Conservation (phyloP, 2,329 filamentous ascomycete species). For the Hypoxylon sp. region DNA sequence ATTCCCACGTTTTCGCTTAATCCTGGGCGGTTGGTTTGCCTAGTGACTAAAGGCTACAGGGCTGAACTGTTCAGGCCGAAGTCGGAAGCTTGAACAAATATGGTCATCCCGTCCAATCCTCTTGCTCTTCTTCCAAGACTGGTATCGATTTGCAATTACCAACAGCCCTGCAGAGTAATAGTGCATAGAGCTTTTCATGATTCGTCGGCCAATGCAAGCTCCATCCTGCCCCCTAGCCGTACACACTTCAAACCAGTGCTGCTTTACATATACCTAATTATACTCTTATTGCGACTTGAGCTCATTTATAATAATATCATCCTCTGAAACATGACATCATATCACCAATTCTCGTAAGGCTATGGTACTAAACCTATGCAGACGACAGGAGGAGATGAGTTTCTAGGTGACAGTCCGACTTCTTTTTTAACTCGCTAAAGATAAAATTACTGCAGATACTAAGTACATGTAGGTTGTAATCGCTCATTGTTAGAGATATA, state of each 20-base stretch:
- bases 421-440: not conserved
- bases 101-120: not conserved
- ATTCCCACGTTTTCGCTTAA: slow-evolving; percentile 21
- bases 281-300: slow-evolving; percentile 28
- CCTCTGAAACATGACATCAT: slow-evolving; percentile 26
- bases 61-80: slow-evolving; percentile 24
- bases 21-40: slow-evolving; percentile 16
- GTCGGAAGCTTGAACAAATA: slow-evolving; percentile 14
- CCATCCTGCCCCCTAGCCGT: slow-evolving; percentile 4
- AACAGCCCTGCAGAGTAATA: not conserved
- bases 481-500: not conserved
- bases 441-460: too few relatives aligned
- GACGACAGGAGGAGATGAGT: not conserved
- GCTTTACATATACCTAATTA: slow-evolving; percentile 5
- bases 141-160: slow-evolving; percentile 10
- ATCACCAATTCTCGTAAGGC: not conserved
- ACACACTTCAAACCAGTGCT: slow-evolving; percentile 19
- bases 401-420: not conserved
- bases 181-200: slow-evolving; percentile 4
- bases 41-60: slow-evolving; percentile 2
- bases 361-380: not conserved
- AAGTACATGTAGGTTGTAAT: not conserved
- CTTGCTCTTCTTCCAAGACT: not conserved
- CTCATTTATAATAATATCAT: slow-evolving; percentile 23
- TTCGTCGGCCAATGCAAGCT: slow-evolving; percentile 18